Conservation (phyloP, 257 asterid species). For the Eucommia ulmoides region DNA sequence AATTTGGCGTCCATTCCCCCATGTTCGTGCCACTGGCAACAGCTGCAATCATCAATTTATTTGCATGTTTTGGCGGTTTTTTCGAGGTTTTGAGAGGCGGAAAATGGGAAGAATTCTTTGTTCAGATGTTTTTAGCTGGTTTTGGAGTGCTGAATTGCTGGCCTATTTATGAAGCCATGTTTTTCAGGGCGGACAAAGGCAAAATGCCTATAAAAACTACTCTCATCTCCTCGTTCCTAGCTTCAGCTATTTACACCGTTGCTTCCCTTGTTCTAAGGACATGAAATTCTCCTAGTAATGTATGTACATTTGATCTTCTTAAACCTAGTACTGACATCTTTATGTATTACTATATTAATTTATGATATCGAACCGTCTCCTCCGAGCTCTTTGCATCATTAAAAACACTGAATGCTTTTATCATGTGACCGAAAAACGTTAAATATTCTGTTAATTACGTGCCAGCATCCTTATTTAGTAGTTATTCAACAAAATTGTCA, state of each 20-base stretch:
- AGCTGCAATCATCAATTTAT: constrained; percentile 32
- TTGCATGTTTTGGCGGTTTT: constrained; percentile 12
- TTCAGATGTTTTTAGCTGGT: constrained; percentile 33
- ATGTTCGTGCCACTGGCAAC: constrained; percentile 46
- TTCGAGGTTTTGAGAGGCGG: constrained; percentile 11
- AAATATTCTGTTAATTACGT: no score
- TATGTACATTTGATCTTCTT: no score
- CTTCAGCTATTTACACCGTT: constrained; percentile 13
- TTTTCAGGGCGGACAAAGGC: constrained; percentile 42
- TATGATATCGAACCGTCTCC: no score
- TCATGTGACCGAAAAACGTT: no score
- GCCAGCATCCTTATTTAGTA: no score
- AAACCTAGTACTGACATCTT: no score
- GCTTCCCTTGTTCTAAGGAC: constrained; percentile 9
- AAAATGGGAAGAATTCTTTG: constrained; percentile 12
- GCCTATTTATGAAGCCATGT: constrained; percentile 69
- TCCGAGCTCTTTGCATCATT: no score
- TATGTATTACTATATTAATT: no score
- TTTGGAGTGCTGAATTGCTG: constrained; percentile 41
- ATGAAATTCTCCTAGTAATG: no score
- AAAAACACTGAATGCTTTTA: no score
- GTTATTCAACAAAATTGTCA: no score
- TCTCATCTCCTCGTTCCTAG: constrained; percentile 25
- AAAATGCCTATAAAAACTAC: constrained; percentile 45
- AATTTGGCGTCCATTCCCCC: constrained; percentile 55